Evolutionary conservation across 2,329 filamentous ascomycete genomes (phyloP), one percentile per base, ranked within the genome.

Genomic region (Lomentospora prolificans): DNA sequence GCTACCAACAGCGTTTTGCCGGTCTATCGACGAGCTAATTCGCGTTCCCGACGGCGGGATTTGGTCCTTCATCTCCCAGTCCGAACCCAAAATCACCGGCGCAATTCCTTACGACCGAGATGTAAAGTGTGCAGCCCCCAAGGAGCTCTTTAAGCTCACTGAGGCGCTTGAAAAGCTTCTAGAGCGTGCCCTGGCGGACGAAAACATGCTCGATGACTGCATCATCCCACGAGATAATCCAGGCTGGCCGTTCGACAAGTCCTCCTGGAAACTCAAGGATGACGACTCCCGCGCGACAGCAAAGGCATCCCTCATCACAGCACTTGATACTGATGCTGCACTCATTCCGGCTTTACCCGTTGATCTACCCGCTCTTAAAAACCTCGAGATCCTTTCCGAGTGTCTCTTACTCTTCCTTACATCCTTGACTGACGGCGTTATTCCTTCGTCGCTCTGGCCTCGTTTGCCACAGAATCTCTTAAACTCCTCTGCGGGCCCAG

Each of bases 101-200:
- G 72, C 75, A 60, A 85, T 80, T 58, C 76, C 73, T 50, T 80
- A 76, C 63, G 77, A 74, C 64, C 76, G 70, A 39, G 81, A 78
- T 58, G 79, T 89, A 59, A 82, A 82, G 65, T 85, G 86, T 66
- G 92, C 90, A 9, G 90, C 90, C 1, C 92, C 94, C 1, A 84
- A 88, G 58, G 92, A 96, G 68, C 76, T 97, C 7, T 95, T 96
- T 70, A 85, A 86, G 65, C 80, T 99, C 64, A 96, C 90, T 4
- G 89, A 96, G 67, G 82, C 85, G 9, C 78, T 96, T 14, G 80
- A 81, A 62, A 74, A 68, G 5, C 69, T 83, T 41, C 75, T 75
- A 3, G 81, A 82, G 60, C 75, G 81, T 19, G 76, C 73, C 25
- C 67, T 80, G 6, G 83, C 83, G 0, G 82, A 86, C 52, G 77